phyloP scores from a whole-genome alignment of 1,139 yeast genomes.

The Saccharomyces hybrid region DNA sequence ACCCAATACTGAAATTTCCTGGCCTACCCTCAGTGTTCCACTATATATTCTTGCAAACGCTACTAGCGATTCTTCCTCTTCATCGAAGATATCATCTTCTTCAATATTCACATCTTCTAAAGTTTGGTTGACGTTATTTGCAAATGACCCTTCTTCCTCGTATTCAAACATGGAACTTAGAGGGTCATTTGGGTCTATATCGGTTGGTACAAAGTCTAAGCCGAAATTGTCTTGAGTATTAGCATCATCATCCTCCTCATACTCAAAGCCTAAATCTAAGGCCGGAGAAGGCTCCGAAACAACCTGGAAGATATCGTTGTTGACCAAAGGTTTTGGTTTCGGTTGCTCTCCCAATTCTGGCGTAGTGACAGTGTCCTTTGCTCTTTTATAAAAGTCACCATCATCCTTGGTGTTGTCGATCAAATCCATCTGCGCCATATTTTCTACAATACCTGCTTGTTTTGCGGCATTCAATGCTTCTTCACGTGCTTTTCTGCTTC shows the following conservation, averaged over 20 bases:
- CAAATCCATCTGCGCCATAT: slow-evolving; percentile 25
- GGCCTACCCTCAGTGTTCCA: slow-evolving; percentile 72
- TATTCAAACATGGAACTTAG: slow-evolving; percentile 31
- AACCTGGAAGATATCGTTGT: slow-evolving; percentile 15
- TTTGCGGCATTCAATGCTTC: slow-evolving; percentile 44
- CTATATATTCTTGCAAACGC: slow-evolving; percentile 88
- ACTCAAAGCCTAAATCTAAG: slow-evolving; percentile 21
- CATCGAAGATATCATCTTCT: slow-evolving; percentile 42
- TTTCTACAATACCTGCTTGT: slow-evolving; percentile 57
- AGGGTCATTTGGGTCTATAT: slow-evolving; percentile 31
- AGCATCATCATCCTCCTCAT: slow-evolving; percentile 14
- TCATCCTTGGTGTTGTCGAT: slow-evolving; percentile 11
- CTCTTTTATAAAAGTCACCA: slow-evolving; percentile 21
- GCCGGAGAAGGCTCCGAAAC: slow-evolving; percentile 23
- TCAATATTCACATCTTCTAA: slow-evolving; percentile 34
- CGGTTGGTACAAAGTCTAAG: slow-evolving; percentile 22
- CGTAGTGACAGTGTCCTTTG: slow-evolving; percentile 24
- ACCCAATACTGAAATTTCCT: slow-evolving; percentile 64
- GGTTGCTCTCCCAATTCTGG: slow-evolving; percentile 17
- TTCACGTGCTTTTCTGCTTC: slow-evolving; percentile 63
- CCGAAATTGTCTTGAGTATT: slow-evolving; percentile 10
- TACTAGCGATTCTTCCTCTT: slow-evolving; percentile 55
- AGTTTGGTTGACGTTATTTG: slow-evolving; percentile 23
- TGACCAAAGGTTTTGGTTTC: slow-evolving; percentile 1
- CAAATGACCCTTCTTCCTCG: slow-evolving; percentile 29